Percentiles rank a stretch among this genome's conserved stretches.
phyloP scores from a whole-genome alignment of 2,329 filamentous ascomycete species.

The Diatrype stigma region DNA sequence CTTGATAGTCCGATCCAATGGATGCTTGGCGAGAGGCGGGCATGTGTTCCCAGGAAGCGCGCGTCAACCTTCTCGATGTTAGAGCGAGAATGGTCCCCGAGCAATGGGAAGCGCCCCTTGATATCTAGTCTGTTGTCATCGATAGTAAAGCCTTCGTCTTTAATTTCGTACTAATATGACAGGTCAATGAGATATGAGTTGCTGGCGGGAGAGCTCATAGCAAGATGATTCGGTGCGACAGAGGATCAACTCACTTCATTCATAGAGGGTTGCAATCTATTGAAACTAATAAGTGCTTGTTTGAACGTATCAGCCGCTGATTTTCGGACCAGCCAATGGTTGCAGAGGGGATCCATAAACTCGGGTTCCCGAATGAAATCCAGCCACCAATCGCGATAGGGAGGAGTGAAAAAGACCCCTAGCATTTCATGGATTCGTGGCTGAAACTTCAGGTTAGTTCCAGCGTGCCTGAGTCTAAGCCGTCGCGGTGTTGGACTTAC shows the following conservation, averaged over 20 bases:
- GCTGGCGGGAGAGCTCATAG: too few species aligned
- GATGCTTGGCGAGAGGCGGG: conserved; percentile 22
- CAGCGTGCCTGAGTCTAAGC: background rate
- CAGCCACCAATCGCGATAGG: conserved; percentile 31
- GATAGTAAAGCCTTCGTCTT: conserved; percentile 1
- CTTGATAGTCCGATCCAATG: conserved; percentile 19
- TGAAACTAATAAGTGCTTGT: conserved; percentile 18
- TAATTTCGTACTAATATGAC: conserved; percentile 13
- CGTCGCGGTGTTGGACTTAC: conserved; percentile 6
- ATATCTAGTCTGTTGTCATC: conserved; percentile 13
- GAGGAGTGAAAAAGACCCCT: conserved; percentile 24
- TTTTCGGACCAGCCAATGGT: conserved; percentile 27
- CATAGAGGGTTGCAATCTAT: conserved; percentile 21
- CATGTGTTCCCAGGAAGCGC: conserved; percentile 26
- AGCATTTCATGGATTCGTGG: conserved; percentile 16
- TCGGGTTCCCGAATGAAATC: conserved; percentile 14
- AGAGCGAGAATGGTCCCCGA: conserved; percentile 28
- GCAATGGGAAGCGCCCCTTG: conserved; percentile 18
- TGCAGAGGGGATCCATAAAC: conserved; percentile 5
- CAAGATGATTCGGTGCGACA: too few species aligned
- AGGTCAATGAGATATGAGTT: background rate
- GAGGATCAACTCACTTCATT: conserved; percentile 21
- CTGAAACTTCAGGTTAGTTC: conserved; percentile 5
- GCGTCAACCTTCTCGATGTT: conserved; percentile 22
- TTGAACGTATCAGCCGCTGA: conserved; percentile 20